Percentiles rank a stretch among this genome's conserved stretches.
Conservation (phyloP, 176 grass and related monocot genomes). For the sorghum (Sorghum bicolor) region DNA sequence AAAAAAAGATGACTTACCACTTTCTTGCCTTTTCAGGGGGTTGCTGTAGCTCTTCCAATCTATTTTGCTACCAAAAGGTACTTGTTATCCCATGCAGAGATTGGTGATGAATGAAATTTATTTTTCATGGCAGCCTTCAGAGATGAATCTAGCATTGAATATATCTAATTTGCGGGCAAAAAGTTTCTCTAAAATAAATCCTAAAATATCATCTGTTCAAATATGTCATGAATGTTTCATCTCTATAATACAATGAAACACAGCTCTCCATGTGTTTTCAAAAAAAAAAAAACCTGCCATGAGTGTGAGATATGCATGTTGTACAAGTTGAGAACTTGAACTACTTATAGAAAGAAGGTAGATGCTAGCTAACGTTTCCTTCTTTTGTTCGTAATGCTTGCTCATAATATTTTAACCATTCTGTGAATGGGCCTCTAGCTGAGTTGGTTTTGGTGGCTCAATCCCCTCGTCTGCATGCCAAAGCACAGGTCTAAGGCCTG, state of each 20-base stretch:
- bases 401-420: not conserved
- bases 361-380: not conserved
- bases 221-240: not conserved
- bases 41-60: slow-evolving; percentile 95
- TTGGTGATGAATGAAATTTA: not conserved
- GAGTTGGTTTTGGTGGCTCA: too few species aligned
- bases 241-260: too few species aligned
- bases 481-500: too few species aligned
- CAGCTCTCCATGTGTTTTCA: too few species aligned
- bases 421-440: too few species aligned
- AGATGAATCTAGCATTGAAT: not conserved
- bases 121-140: not conserved
- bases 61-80: slow-evolving; percentile 98
- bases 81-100: slow-evolving; percentile 22
- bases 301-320: not conserved
- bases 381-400: slow-evolving; percentile 6
- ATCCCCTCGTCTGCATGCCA: too few species aligned
- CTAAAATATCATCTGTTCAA: not conserved
- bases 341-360: not conserved
- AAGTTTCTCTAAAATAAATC: not conserved
- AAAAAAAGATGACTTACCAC: not conserved
- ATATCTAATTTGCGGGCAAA: not conserved
- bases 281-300: not conserved
- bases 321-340: not conserved
- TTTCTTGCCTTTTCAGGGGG: slow-evolving; percentile 57